Conservation (phyloP, 768 basidiomycete genomes). For the Termitomyces sp. region DNA sequence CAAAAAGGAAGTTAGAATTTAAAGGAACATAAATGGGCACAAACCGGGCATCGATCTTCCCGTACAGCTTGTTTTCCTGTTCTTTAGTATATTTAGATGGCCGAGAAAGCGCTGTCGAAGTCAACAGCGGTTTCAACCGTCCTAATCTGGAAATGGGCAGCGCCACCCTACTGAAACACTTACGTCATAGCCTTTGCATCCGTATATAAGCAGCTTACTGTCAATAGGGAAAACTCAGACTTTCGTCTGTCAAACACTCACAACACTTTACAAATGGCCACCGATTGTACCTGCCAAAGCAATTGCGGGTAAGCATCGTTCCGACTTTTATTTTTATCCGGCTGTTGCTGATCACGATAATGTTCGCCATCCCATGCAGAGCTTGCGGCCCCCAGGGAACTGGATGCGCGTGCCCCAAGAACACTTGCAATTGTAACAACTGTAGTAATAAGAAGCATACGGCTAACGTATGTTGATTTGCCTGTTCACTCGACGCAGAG, state of each 20-base stretch:
- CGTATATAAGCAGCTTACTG: constrained; percentile 1
- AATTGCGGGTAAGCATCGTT: constrained; percentile 23
- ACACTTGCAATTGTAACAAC: constrained; percentile 31
- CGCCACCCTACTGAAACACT: constrained; percentile 1
- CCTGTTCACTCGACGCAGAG: no score
- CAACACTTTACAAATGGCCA: constrained; percentile 15
- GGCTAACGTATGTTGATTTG: constrained; percentile 21
- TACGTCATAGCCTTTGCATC: constrained; percentile 4
- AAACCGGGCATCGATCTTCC: no score
- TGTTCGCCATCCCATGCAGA: constrained; percentile 13
- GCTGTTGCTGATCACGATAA: background rate
- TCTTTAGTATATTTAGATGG: no score
- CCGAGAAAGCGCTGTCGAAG: no score
- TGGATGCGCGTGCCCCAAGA: constrained; percentile 33
- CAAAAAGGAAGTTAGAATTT: no score
- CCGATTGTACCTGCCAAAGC: constrained; percentile 28
- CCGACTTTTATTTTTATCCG: no score
- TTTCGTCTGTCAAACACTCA: background rate
- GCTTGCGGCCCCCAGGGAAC: constrained; percentile 34
- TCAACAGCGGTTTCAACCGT: no score
- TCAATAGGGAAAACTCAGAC: background rate
- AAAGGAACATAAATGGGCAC: no score
- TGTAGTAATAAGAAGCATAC: constrained; percentile 37
- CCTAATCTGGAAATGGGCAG: background rate
- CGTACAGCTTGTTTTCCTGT: no score